Evolutionary conservation across 2,329 filamentous ascomycete species (phyloP).

Genomic region (Monilinia polystroma): DNA sequence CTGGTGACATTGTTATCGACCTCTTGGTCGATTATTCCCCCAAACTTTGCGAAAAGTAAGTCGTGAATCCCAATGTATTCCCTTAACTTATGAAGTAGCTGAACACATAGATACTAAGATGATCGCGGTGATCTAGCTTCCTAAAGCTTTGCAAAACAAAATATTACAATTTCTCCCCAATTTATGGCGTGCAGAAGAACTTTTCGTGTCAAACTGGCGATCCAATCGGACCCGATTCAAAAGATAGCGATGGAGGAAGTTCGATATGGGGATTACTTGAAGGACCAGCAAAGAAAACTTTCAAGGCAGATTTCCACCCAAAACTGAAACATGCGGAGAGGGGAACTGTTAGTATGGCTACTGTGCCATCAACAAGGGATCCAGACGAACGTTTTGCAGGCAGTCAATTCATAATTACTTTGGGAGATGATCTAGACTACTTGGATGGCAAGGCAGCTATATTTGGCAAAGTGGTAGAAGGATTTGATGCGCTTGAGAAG

Average conservation of each 20-base stretch:
- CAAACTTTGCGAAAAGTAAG: slow-evolving; percentile 92
- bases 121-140: slow-evolving; percentile 62
- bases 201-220: slow-evolving; percentile 98
- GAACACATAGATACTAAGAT: slow-evolving; percentile 55
- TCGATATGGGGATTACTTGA: slow-evolving; percentile 88
- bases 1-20: slow-evolving; percentile 93
- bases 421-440: slow-evolving; percentile 86
- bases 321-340: slow-evolving; percentile 86
- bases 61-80: slow-evolving; percentile 32
- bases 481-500: slow-evolving; percentile 90
- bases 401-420: slow-evolving; percentile 91
- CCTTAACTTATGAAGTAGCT: slow-evolving; percentile 44
- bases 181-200: slow-evolving; percentile 89
- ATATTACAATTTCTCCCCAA: slow-evolving; percentile 96
- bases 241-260: slow-evolving; percentile 85
- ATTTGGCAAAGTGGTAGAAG: slow-evolving; percentile 93
- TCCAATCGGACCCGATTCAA: slow-evolving; percentile 80
- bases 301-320: slow-evolving; percentile 78
- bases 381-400: slow-evolving; percentile 79
- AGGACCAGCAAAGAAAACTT: slow-evolving; percentile 69
- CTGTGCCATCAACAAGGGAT: slow-evolving; percentile 70
- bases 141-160: slow-evolving; percentile 98
- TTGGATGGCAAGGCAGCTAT: slow-evolving; percentile 92
- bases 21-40: slow-evolving; percentile 85
- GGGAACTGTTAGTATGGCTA: slow-evolving; percentile 98